Evolutionary conservation across 768 basidiomycete genomes (phyloP), one percentile per base, ranked within the genome.

Genomic region (Amanita brunnescens): DNA sequence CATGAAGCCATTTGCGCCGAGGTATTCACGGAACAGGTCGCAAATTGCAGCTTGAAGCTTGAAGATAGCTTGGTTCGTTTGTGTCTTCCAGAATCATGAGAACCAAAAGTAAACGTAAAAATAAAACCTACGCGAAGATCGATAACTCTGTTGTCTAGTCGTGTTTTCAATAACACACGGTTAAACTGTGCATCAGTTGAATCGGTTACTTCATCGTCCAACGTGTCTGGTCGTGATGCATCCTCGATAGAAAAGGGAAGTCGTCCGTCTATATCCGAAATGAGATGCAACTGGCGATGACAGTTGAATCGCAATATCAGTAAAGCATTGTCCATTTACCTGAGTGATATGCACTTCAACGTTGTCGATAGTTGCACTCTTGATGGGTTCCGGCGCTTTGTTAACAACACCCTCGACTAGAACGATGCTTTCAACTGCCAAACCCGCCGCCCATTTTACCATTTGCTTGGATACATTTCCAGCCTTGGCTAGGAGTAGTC

Each of bases 31-130:
- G 85, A 97, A 98, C 40, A 93, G 69, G 49, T 85, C 78, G 54
- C 89, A 83, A 43, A 98, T 85, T n/a, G 76, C 93, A 34, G 88
- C 81, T 63, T 95, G 93, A 46, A 99, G 66, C 60, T 74, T 87
- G 77, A 99, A 98, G 52, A 99, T 85, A 2, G 94, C 91, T 68
- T 97, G 94, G 69, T 94, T 98, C 46, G 93, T 90, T 67, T 81
- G 83, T 1, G 93, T 96, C 91, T 95, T 63, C 12, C 16, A 34
- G 23, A 26, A 21, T 9, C 20, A 10, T 47, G 8, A 47, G 33
- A 38, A 26, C 21, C 21, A 48, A 34, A 32, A 30, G 21, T 13
- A 33, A 52, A 26, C 24, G 26, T 14, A 20, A 43, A 39, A 18
- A 51, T 46, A 23, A 40, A 24, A 72, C 85, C 58, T 65, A 87